Percentiles rank a stretch among this genome's conserved stretches.
Conservation (phyloP, 2,329 filamentous ascomycete species). For the Fusarium globosum region DNA sequence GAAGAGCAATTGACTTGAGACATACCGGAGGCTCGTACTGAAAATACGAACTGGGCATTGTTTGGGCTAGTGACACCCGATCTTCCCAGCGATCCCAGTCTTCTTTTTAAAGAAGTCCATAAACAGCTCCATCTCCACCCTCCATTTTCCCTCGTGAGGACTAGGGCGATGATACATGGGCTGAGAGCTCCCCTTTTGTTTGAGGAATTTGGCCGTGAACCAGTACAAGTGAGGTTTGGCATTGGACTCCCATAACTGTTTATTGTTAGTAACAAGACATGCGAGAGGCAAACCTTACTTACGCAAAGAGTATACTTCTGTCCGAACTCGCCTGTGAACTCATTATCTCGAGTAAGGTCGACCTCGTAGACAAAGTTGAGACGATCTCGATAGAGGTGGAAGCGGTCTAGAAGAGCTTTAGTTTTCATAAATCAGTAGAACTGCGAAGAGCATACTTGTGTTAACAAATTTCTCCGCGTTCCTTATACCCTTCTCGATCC, state of each 20-base stretch:
- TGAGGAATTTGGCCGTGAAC: slow-evolving; percentile 64
- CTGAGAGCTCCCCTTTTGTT: slow-evolving; percentile 52
- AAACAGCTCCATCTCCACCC: slow-evolving; percentile 62
- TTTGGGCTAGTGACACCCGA: slow-evolving; percentile 54
- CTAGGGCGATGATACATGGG: slow-evolving; percentile 55
- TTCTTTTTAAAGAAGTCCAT: slow-evolving; percentile 66
- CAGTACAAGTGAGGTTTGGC: slow-evolving; percentile 69
- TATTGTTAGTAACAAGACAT: not conserved
- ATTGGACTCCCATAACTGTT: slow-evolving; percentile 75
- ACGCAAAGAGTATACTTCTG: slow-evolving; percentile 72
- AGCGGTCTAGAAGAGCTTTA: slow-evolving; percentile 58
- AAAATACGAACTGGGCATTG: slow-evolving; percentile 50
- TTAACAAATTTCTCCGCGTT: slow-evolving; percentile 59
- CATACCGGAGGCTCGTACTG: slow-evolving; percentile 62
- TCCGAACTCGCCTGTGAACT: slow-evolving; percentile 57
- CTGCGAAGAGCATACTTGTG: slow-evolving; percentile 52
- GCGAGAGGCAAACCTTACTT: slow-evolving; percentile 45
- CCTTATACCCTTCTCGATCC: slow-evolving; percentile 53
- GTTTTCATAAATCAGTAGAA: not conserved
- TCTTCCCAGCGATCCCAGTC: slow-evolving; percentile 71
- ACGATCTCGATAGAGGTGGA: slow-evolving; percentile 72
- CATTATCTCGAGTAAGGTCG: slow-evolving; percentile 65
- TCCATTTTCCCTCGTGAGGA: slow-evolving; percentile 53
- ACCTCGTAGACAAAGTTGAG: slow-evolving; percentile 73
- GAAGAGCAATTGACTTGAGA: not conserved